Evolutionary conservation across 1,284 basidiomycete species (phyloP), one percentile per base, ranked within the genome.

Genomic region (Cerrena zonata): DNA sequence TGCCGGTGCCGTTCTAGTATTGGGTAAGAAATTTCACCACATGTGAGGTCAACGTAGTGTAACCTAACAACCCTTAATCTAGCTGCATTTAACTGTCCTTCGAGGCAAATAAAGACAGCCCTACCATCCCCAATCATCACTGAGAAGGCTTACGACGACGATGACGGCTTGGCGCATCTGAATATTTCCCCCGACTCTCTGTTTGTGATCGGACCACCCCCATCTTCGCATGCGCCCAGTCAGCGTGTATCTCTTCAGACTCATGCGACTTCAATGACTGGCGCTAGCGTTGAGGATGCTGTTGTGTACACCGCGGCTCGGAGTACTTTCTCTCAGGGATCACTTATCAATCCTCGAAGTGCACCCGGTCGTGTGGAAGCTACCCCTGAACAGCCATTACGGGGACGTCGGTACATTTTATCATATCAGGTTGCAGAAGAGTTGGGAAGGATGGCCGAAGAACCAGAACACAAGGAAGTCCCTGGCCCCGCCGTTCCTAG

Each of bases 1-100:
- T 52, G 56, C 79, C n/a, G 76, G 73, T 15, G 65, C 73, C 4
- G 52, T 80, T 13, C 51, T 73, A 19, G 76, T 80, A n/a, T 64
- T 80, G 5, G 60, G 69, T 69, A 48, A 50, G 63, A 44, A n/a
- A n/a, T n/a, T n/a, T n/a, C n/a, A n/a, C n/a, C n/a, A n/a, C n/a
- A n/a, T n/a, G n/a, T n/a, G n/a, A n/a, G n/a, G n/a, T n/a, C n/a
- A n/a, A n/a, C n/a, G n/a, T n/a, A n/a, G n/a, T n/a, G n/a, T n/a
- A n/a, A n/a, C n/a, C n/a, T n/a, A n/a, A n/a, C n/a, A n/a, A n/a
- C n/a, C n/a, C n/a, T n/a, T n/a, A n/a, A n/a, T n/a, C 39, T 26
- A 66, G 63, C 49, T n/a, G 57, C 52, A 0, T 65, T 62, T 55
- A 61, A 65, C 47, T 34, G 45, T 19, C 41, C 49, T 12, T 45